Conservation (phyloP, 139 green algal genomes). For the Micractinium conductrix region DNA sequence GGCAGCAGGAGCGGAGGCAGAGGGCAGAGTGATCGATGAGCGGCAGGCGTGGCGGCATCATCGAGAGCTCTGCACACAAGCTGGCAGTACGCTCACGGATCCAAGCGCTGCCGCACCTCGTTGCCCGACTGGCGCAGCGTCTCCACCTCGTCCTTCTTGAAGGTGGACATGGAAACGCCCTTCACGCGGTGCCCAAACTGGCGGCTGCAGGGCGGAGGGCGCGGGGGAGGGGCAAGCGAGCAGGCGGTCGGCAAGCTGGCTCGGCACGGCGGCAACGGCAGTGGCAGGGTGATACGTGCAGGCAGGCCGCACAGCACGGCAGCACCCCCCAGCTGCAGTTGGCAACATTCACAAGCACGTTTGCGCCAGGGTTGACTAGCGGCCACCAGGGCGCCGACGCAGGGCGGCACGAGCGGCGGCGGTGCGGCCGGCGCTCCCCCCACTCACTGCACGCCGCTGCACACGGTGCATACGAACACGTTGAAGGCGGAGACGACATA, state of each 20-base stretch:
- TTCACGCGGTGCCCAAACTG: slow-evolving; percentile 84
- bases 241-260: no score
- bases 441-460: slow-evolving; percentile 83
- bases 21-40: not conserved
- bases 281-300: not conserved
- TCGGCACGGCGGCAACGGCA: not conserved
- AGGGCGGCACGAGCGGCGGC: not conserved
- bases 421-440: not conserved
- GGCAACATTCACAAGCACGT: no score
- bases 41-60: not conserved
- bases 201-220: slow-evolving; percentile 76
- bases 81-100: no score
- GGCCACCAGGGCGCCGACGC: not conserved
- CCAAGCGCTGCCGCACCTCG: slow-evolving; percentile 67
- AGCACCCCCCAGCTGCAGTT: not conserved
- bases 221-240: not conserved
- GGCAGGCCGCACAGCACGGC: not conserved
- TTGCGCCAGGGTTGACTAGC: not conserved
- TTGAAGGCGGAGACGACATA: slow-evolving; percentile 78
- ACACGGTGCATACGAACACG: slow-evolving; percentile 84
- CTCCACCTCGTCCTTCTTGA: slow-evolving; percentile 78
- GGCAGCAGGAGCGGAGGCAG: not conserved
- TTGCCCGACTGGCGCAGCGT: slow-evolving; percentile 74
- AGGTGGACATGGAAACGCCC: slow-evolving; percentile 78
- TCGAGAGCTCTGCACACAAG: not conserved